These are phyloP conservation scores for Globisporangium radiosum DNA, from an alignment of 352 stramenopile species.

Conservation along the genomic window DNA sequence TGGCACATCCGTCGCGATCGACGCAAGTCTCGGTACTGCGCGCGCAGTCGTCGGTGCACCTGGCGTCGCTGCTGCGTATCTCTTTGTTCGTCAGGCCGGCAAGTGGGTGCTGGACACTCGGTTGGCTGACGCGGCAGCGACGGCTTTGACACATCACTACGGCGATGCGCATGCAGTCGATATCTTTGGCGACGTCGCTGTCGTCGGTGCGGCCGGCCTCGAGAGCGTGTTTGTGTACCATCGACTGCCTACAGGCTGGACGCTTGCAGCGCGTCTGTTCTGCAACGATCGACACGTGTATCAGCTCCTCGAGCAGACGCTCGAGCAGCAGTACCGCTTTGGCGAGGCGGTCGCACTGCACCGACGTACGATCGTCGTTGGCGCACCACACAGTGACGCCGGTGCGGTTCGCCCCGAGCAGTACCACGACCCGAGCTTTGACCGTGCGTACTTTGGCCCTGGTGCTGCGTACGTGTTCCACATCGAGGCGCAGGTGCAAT, in stretches of 20 bases:
- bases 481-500: slow-evolving; percentile 69
- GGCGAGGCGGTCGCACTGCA: slow-evolving; percentile 80
- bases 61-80: slow-evolving; percentile 41
- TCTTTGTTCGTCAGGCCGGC: slow-evolving; percentile 27
- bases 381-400: slow-evolving; percentile 81
- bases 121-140: slow-evolving; percentile 30
- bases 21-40: slow-evolving; percentile 51
- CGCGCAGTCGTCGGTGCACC: slow-evolving; percentile 67
- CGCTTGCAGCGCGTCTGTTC: slow-evolving; percentile 41
- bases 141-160: slow-evolving; percentile 57
- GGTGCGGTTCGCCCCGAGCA: slow-evolving; percentile 45
- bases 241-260: slow-evolving; percentile 38
- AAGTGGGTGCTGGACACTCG: slow-evolving; percentile 43
- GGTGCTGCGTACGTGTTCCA: slow-evolving; percentile 74
- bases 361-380: slow-evolving; percentile 83
- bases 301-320: slow-evolving; percentile 62
- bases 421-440: slow-evolving; percentile 54
- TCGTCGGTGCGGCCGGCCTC: slow-evolving; percentile 80
- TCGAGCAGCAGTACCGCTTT: slow-evolving; percentile 87
- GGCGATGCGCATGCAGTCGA: slow-evolving; percentile 59
- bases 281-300: slow-evolving; percentile 83
- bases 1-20: slow-evolving; percentile 59
- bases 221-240: slow-evolving; percentile 75
- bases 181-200: slow-evolving; percentile 82
- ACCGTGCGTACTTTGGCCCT: slow-evolving; percentile 57